Conservation (phyloP, 768 basidiomycete genomes). For the Hirschioporus abietinus region DNA sequence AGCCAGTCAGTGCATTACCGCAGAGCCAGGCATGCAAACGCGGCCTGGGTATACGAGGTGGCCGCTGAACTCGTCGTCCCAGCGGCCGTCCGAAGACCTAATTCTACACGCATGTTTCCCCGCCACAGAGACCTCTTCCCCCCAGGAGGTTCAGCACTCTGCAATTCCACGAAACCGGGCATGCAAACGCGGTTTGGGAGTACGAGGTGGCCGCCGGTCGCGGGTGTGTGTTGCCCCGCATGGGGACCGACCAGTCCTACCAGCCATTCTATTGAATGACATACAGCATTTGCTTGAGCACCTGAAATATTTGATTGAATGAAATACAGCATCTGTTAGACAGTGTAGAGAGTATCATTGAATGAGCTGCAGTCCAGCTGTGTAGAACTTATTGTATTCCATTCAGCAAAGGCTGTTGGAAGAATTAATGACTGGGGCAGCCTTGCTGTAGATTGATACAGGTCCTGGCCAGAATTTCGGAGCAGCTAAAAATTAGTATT, state of each 20-base stretch:
- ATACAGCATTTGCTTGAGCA: neutral
- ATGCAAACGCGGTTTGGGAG: no score
- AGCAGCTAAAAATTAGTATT: neutral
- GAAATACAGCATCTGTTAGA: neutral
- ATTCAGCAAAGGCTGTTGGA: neutral
- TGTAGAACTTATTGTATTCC: neutral
- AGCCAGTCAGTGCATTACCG: no score
- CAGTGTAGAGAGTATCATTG: neutral
- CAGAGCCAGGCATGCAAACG: no score
- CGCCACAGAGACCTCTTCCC: no score
- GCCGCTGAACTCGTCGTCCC: no score
- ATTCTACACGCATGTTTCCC: no score
- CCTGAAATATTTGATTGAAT: neutral
- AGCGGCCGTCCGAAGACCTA: no score
- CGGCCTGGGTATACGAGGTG: no score
- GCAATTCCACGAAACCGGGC: no score
- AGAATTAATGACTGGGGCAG: neutral
- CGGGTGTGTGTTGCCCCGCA: no score
- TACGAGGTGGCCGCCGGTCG: no score
- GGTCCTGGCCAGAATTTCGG: neutral
- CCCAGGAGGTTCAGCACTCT: no score
- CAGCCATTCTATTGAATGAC: neutral
- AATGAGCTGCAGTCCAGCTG: neutral
- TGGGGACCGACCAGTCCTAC: neutral
- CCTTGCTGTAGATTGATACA: neutral